These are phyloP conservation scores for Mangifera indica DNA, from an alignment of 345 rosid genomes.

Conservation along the genomic window DNA sequence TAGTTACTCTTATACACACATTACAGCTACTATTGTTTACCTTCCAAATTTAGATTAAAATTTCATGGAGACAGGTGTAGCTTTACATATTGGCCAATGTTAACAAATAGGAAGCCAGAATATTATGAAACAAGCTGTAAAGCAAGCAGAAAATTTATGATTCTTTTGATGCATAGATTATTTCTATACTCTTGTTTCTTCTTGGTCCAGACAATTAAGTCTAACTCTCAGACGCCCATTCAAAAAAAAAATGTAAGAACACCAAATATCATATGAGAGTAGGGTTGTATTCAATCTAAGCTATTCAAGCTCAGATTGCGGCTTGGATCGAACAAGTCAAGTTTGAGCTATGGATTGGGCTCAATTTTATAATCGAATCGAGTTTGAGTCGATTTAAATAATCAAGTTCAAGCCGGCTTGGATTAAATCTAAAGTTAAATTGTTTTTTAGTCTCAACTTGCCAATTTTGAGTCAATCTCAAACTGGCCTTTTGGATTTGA, in stretches of 20 bases:
- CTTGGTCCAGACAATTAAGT: not conserved
- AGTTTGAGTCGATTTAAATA: too few relatives aligned
- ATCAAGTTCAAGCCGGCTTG: too few relatives aligned
- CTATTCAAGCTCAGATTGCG: too few relatives aligned
- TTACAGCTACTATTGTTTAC: not conserved
- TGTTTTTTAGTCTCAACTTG: too few relatives aligned
- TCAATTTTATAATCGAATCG: too few relatives aligned
- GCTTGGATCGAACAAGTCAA: too few relatives aligned
- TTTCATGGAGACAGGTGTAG: not conserved
- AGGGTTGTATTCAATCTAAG: too few relatives aligned
- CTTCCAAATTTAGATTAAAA: not conserved
- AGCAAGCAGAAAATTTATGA: not conserved
- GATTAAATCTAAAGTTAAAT: too few relatives aligned
- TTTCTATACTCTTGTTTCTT: not conserved
- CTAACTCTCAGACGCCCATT: not conserved
- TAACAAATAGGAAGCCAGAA: not conserved
- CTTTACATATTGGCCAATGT: not conserved
- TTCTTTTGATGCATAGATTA: not conserved
- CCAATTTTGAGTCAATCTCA: too few relatives aligned
- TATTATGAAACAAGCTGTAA: not conserved
- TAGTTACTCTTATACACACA: not conserved
- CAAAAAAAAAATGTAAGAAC: not conserved
- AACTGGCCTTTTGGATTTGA: too few relatives aligned
- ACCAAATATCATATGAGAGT: not conserved
- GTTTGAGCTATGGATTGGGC: too few relatives aligned